Base-by-base conservation (phyloP, 2,329 filamentous ascomycete genomes). In the Sporothrix phasma region DNA sequence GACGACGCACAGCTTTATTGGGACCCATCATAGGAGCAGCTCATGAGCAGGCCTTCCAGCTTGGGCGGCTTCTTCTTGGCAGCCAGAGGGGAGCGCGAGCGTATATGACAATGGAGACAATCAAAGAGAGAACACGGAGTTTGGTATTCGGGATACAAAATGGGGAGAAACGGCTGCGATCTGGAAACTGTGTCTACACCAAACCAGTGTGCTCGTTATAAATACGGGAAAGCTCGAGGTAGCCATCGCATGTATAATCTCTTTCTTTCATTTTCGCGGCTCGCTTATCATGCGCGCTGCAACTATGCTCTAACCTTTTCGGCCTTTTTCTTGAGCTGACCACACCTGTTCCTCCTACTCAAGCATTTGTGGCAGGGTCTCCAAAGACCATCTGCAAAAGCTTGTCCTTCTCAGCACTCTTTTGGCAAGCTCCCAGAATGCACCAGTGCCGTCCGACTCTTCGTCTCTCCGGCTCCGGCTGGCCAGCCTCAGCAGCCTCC, bases 391-490 rank as follows among this genome's bases (percentile, higher is more conserved):
- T 66, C 19, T 64, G 49, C 34, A 68, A 17, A 45, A 68, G 46
- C 66, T 68, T 68, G 17, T 68, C 67, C 49, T 68, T 68, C 22
- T 68, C 67, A 1, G 67, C 67, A 34, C 66, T 68, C 46, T 65
- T 65, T 68, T 65, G 7, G 68, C 66, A 41, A 69, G 60, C 43
- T 67, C 67, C 68, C 68, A 69, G 51, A 69, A 68, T 3, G 62
- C 62, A 2, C 68, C 68, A 2, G 53, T 29, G 8, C 69, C 29
- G 71, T 58, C 47, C 70, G 41, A 67, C 69, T 71, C 3, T 69
- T 69, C 69, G 66, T 71, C 68, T n/a, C 71, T 71, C 4, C 68
- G 69, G 31, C 51, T 56, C 51, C 10, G 29, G 17, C 17, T 34
- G 17, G 26, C 51, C 51, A 39, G 51, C 51, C 4, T 56, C 51